These are phyloP conservation scores for Cercophora sp. DNA, from an alignment of 495 filamentous ascomycete genomes.

Conservation along the genomic window DNA sequence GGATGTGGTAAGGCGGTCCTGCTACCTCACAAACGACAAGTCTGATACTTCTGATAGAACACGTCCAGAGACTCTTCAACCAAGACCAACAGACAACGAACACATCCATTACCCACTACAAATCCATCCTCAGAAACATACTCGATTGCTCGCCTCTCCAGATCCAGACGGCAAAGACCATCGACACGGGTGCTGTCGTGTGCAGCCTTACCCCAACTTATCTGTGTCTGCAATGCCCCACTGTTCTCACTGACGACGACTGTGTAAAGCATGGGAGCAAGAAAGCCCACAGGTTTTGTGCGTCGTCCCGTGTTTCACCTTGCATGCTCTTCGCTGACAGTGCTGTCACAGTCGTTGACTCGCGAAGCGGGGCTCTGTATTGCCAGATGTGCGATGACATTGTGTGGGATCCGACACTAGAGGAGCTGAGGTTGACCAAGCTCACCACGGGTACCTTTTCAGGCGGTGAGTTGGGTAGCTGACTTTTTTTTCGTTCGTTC, in stretches of 20 bases:
- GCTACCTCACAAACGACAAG: too few species aligned
- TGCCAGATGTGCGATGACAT: constrained; percentile 84
- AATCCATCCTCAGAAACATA: constrained; percentile 47
- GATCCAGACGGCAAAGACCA: constrained; percentile 46
- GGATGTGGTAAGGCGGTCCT: constrained; percentile 46
- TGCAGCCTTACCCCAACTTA: constrained; percentile 58
- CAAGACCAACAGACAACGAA: constrained; percentile 46
- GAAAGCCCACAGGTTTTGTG: constrained; percentile 65
- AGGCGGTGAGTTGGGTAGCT: constrained; percentile 9
- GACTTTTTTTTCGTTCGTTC: neutral
- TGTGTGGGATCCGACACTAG: constrained; percentile 80
- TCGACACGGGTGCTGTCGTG: constrained; percentile 35
- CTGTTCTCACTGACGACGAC: constrained; percentile 52
- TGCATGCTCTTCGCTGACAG: constrained; percentile 12
- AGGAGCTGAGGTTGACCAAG: constrained; percentile 62
- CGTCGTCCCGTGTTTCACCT: constrained; percentile 24
- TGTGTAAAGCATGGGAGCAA: constrained; percentile 53
- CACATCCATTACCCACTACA: constrained; percentile 51
- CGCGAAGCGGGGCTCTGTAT: constrained; percentile 67
- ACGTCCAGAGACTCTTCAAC: constrained; percentile 49
- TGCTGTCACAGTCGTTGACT: constrained; percentile 75
- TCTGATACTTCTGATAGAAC: too few species aligned
- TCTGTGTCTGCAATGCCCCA: constrained; percentile 67
- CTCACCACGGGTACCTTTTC: constrained; percentile 51
- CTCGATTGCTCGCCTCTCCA: constrained; percentile 47